phyloP scores from a whole-genome alignment of 495 filamentous ascomycete species.

The Penicillium odoratum region DNA sequence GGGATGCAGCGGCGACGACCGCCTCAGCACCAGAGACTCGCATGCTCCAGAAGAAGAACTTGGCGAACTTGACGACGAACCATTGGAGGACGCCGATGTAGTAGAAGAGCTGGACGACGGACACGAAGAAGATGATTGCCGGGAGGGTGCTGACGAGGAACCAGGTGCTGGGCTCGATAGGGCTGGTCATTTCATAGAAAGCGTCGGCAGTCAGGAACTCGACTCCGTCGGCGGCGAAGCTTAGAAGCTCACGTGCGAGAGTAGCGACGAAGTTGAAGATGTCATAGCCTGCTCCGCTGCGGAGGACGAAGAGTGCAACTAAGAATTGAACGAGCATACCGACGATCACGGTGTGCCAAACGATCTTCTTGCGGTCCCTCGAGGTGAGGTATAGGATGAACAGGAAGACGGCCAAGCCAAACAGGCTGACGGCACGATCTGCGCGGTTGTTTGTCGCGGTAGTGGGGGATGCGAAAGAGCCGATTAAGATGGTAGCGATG shows the following conservation, averaged over 20 bases:
- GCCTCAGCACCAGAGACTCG: constrained; percentile 91
- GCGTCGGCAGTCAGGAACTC: constrained; percentile 63
- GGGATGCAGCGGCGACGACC: constrained; percentile 88
- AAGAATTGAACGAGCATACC: constrained; percentile 89
- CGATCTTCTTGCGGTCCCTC: constrained; percentile 58
- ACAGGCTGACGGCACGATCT: constrained; percentile 76
- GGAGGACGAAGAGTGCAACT: constrained; percentile 81
- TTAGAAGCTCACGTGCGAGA: constrained; percentile 67
- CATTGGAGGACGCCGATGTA: constrained; percentile 79
- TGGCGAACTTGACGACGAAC: constrained; percentile 81
- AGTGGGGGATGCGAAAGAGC: constrained; percentile 70
- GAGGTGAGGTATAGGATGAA: constrained; percentile 66
- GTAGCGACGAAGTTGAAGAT: constrained; percentile 85
- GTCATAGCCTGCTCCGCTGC: constrained; percentile 72
- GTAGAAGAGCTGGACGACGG: constrained; percentile 79
- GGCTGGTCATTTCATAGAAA: constrained; percentile 24
- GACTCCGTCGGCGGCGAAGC: constrained; percentile 68
- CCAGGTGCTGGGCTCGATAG: constrained; percentile 43
- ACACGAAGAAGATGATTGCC: constrained; percentile 90
- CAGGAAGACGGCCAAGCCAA: constrained; percentile 76
- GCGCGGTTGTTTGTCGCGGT: constrained; percentile 71
- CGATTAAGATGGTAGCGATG: constrained; percentile 70
- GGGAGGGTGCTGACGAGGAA: constrained; percentile 75
- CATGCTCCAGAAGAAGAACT: constrained; percentile 89
- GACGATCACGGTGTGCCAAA: constrained; percentile 76